Evolutionary conservation across 1,284 basidiomycete species (phyloP).

Genomic region (Lentinula novae-zelandiae): DNA sequence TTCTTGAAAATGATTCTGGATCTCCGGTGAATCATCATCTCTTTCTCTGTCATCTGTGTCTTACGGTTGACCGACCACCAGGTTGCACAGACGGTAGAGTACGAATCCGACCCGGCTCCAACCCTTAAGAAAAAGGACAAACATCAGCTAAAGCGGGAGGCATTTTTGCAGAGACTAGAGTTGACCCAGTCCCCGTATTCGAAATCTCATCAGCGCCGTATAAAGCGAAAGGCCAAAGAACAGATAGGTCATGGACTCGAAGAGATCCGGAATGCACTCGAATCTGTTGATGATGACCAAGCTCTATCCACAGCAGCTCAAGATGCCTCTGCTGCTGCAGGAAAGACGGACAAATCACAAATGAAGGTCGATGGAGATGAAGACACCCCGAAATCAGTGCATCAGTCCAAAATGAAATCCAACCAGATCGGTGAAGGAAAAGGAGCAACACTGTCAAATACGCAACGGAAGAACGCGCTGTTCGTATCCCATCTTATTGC

Average conservation of each 20-base stretch:
- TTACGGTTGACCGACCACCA: neutral
- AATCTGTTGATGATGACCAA: conserved; percentile 2
- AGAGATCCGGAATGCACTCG: conserved; percentile 55
- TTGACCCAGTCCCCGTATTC: conserved; percentile 59
- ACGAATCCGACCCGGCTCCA: conserved; percentile 27
- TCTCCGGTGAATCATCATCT: conserved; percentile 23
- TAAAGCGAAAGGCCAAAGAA: conserved; percentile 70
- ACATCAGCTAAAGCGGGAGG: conserved; percentile 60
- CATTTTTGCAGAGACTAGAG: conserved; percentile 63
- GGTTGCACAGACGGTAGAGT: conserved; percentile 25
- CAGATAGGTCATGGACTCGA: conserved; percentile 60
- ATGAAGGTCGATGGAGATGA: conserved; percentile 3
- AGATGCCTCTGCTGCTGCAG: conserved; percentile 37
- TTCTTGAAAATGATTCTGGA: conserved; percentile 44
- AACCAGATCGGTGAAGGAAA: conserved; percentile 72
- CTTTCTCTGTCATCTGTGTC: conserved; percentile 29
- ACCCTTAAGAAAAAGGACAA: conserved; percentile 66
- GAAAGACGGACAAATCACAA: conserved; percentile 22
- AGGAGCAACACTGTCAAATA: conserved; percentile 52
- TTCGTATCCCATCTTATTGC: conserved; percentile 35
- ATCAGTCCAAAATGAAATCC: conserved; percentile 18
- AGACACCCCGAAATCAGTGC: neutral
- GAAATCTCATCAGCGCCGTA: conserved; percentile 67
- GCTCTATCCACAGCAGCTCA: neutral
- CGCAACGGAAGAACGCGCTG: conserved; percentile 69